Evolutionary conservation across 164 flowering plant genomes (phyloP).

Genomic region (Magnolia kwangsiensis): DNA sequence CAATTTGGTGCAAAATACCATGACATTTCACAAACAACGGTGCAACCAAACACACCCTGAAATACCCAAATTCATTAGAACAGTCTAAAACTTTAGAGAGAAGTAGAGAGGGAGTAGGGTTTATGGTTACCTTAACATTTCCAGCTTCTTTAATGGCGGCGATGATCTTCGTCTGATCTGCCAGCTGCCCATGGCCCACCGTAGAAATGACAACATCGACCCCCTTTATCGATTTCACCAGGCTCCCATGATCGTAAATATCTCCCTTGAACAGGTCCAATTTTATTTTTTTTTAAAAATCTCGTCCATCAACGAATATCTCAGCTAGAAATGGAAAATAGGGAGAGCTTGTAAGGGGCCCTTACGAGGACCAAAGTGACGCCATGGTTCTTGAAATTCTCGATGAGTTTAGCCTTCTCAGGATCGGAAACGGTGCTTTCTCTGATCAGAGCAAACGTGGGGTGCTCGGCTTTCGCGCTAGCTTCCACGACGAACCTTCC

Average conservation of each 20-base stretch:
- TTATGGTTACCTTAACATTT: slow-evolving; percentile 39
- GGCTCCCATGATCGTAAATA: slow-evolving; percentile 54
- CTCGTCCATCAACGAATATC: not conserved
- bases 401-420: slow-evolving; percentile 28
- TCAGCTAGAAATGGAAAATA: not conserved
- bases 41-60: too few relatives aligned
- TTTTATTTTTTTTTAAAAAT: not conserved
- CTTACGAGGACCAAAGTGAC: slow-evolving; percentile 7
- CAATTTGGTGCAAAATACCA: too few relatives aligned
- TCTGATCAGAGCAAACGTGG: slow-evolving; percentile 22
- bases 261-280: slow-evolving; percentile 42
- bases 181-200: slow-evolving; percentile 33
- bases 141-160: slow-evolving; percentile 75
- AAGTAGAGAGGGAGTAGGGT: too few relatives aligned
- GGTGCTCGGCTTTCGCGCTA: slow-evolving; percentile 45
- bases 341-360: not conserved
- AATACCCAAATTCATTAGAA: too few relatives aligned
- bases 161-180: slow-evolving; percentile 53
- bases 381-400: slow-evolving; percentile 4
- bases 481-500: slow-evolving; percentile 60
- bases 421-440: slow-evolving; percentile 42
- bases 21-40: too few relatives aligned
- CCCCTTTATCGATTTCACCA: slow-evolving; percentile 65
- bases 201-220: slow-evolving; percentile 72
- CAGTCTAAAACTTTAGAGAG: too few relatives aligned